Percentiles rank a stretch among this genome's conserved stretches.
These are phyloP conservation scores for Barnettozyma hawaiiensis DNA, from an alignment of 1,139 yeast genomes.

Conservation along the genomic window DNA sequence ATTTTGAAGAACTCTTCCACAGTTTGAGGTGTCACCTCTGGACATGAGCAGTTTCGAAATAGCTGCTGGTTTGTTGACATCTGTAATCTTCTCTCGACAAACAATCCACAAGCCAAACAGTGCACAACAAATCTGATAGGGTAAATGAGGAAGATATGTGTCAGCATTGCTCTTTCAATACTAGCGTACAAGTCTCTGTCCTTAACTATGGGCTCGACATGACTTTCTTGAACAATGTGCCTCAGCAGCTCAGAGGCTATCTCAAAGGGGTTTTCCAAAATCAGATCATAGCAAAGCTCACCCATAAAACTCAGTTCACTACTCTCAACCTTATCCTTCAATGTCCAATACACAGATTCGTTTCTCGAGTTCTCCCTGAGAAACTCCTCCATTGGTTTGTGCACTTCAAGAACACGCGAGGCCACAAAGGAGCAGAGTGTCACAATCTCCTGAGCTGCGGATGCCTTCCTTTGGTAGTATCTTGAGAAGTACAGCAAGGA, in stretches of 20 bases:
- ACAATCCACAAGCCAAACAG: neutral
- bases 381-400: constrained; percentile 11
- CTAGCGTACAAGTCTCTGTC: neutral
- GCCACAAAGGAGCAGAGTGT: constrained; percentile 17
- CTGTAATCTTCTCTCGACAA: neutral
- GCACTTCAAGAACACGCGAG: constrained; percentile 18
- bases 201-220: neutral
- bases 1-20: neutral
- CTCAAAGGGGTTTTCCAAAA: constrained; percentile 15
- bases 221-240: neutral
- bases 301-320: constrained; percentile 20
- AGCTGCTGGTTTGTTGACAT: neutral
- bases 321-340: constrained; percentile 15
- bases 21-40: neutral
- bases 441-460: constrained; percentile 3
- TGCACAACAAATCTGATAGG: neutral
- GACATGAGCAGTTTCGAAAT: neutral
- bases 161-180: neutral
- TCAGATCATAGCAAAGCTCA: constrained; percentile 21
- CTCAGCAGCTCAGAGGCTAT: neutral
- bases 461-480: constrained; percentile 16
- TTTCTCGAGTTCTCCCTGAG: neutral
- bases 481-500: constrained; percentile 18
- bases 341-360: constrained; percentile 9
- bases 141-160: constrained; percentile 1